Evolutionary conservation across 1,284 basidiomycete species (phyloP), one percentile per base, ranked within the genome.

Genomic region (Rhodotorula sp.): DNA sequence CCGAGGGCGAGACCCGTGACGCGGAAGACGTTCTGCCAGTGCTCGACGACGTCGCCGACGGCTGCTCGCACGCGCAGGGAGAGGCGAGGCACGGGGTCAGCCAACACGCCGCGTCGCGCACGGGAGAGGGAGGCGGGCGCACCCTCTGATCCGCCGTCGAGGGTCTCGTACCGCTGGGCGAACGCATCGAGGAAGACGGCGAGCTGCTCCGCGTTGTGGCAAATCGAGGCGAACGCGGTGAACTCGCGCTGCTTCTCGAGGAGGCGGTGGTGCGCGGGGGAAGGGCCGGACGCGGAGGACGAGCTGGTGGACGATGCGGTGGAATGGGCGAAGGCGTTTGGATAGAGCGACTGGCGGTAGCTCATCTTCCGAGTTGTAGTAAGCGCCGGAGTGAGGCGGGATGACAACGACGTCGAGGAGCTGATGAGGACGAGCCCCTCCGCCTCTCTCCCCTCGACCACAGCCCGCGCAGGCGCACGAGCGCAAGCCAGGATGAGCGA

Each of bases 1-100:
- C 78, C 69, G 37, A 79, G 59, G 4, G 78, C 77, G 25, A 79
- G 69, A 6, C 75, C 74, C 1, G 78, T 76, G 4, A 73, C 70
- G 36, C 78, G 67, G 68, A 79, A 79, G 17, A 77, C 74, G 64
- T 74, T 78, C 61, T 77, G 76, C 78, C 78, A 79, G 66, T 79
- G 78, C 57, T 78, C 76, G 25, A 77, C 72, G 46, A 79, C 76
- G 44, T 76, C 74, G 44, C 72, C 78, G 8, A 77, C 70, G 37
- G 76, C 78, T 79, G 65, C 27, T 29, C 0, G 50, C 7, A 32
- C 1, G 34, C 19, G 10, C 2, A 39, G 44, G 54, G 19, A 29
- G 32, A 15, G 36, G 37, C 13, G 9, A 65, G 21, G 8, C 3
- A 12, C 15, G 44, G 44, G 44, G 36, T 39, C n/a, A 62, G 50